phyloP scores from a whole-genome alignment of 306 rosid genomes.

The Ochetophila trinervis region DNA sequence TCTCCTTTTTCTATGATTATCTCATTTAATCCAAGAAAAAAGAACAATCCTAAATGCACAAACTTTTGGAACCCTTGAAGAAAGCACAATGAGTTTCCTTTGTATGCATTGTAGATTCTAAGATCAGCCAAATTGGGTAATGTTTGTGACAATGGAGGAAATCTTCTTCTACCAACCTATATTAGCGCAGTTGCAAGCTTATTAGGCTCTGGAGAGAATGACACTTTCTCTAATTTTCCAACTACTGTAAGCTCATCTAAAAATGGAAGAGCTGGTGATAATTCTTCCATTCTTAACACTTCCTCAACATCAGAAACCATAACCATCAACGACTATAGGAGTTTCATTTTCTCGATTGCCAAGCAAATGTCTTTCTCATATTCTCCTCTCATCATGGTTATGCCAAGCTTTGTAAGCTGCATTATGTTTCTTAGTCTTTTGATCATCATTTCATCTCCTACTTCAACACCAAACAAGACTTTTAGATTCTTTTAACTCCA shows the following conservation, averaged over 20 bases:
- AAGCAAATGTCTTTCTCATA: constrained; percentile 6
- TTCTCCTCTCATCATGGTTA: not conserved
- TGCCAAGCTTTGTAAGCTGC: not conserved
- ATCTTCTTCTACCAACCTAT: constrained; percentile 9
- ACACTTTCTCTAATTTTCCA: constrained; percentile 14
- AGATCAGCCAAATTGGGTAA: constrained; percentile 2
- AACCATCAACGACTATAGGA: not conserved
- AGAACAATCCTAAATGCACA: not conserved
- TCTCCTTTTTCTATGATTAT: constrained; percentile 6
- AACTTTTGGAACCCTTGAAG: constrained; percentile 12
- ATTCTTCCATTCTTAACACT: not conserved
- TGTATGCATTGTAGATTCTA: constrained; percentile 3
- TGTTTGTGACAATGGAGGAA: not conserved
- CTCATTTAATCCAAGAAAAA: not conserved
- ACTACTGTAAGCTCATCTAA: not conserved
- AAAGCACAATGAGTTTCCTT: not conserved
- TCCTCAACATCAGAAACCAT: constrained; percentile 14
- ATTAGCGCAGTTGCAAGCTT: constrained; percentile 6
- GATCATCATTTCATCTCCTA: not conserved
- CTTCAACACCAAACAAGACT: not conserved
- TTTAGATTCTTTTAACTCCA: constrained; percentile 3
- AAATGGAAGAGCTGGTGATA: constrained; percentile 4
- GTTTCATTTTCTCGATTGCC: not conserved
- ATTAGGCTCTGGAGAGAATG: constrained; percentile 14
- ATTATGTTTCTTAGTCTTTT: constrained; percentile 5